Conservation (phyloP, 2,329 filamentous ascomycete species). For the Rutstroemia sp. region DNA sequence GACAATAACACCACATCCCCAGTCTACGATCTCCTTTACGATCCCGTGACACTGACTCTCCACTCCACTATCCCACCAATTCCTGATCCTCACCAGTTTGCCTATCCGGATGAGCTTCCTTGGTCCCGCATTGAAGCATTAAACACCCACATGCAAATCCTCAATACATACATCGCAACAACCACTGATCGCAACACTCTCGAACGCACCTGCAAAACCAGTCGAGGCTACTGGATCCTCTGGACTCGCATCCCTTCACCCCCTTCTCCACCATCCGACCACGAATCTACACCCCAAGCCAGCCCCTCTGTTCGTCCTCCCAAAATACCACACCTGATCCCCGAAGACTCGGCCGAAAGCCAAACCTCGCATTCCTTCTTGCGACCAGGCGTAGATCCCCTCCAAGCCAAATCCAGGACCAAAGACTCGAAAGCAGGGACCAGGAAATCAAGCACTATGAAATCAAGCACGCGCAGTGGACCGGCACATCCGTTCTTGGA, state of each 20-base stretch:
- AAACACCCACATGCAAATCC: slow-evolving; percentile 56
- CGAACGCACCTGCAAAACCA: slow-evolving; percentile 59
- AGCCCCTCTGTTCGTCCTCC: slow-evolving; percentile 1
- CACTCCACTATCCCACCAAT: slow-evolving; percentile 62
- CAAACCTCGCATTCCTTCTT: background rate
- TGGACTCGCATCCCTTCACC: slow-evolving; percentile 50
- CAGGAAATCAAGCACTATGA: background rate
- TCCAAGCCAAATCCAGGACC: background rate
- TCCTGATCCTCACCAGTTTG: slow-evolving; percentile 38
- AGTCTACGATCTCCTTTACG: slow-evolving; percentile 59
- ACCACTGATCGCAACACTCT: slow-evolving; percentile 38
- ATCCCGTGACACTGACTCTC: slow-evolving; percentile 46
- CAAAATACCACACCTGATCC: slow-evolving; percentile 11
- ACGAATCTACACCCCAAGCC: background rate
- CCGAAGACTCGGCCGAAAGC: slow-evolving; percentile 10
- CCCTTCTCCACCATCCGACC: slow-evolving; percentile 18
- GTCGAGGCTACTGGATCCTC: slow-evolving; percentile 62
- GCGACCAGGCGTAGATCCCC: background rate
- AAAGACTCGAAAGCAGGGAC: background rate
- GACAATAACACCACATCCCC: slow-evolving; percentile 22
- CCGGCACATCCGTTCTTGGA: slow-evolving; percentile 27
- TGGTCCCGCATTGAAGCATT: slow-evolving; percentile 58
- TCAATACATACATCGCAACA: slow-evolving; percentile 45
- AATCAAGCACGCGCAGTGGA: slow-evolving; percentile 17
- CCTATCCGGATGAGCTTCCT: slow-evolving; percentile 20